phyloP scores from a whole-genome alignment of 2,329 filamentous ascomycete species.

The Blastomyces emzantsi region DNA sequence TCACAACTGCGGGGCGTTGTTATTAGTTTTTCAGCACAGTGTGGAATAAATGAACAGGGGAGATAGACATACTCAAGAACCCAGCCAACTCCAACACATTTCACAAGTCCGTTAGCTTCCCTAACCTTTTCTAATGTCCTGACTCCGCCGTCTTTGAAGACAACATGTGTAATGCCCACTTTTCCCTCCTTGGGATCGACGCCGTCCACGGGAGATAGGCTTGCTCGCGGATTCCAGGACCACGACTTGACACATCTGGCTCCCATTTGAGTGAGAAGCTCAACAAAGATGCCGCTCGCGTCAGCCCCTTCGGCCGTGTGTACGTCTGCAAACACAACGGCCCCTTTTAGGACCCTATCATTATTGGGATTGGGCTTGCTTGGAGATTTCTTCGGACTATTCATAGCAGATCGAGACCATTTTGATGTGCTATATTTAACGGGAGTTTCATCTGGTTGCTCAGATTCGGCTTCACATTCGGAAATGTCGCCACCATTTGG shows the following conservation, averaged over 20 bases:
- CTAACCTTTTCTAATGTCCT: conserved; percentile 68
- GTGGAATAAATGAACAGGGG: background rate
- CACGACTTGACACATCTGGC: conserved; percentile 68
- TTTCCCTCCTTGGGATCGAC: conserved; percentile 37
- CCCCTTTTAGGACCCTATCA: conserved; percentile 52
- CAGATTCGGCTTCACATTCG: conserved; percentile 8
- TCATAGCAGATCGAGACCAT: conserved; percentile 9
- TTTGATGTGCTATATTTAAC: background rate
- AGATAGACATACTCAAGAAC: conserved; percentile 64
- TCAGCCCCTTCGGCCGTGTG: conserved; percentile 73
- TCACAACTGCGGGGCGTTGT: conserved; percentile 51
- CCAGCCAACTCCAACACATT: conserved; percentile 83
- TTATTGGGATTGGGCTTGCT: conserved; percentile 19
- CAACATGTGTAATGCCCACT: conserved; percentile 74
- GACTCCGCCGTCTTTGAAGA: conserved; percentile 79
- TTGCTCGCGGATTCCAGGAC: conserved; percentile 58
- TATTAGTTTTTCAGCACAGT: conserved; percentile 11
- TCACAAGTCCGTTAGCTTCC: conserved; percentile 61
- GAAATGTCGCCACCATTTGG: conserved; percentile 5
- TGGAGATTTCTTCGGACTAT: conserved; percentile 24
- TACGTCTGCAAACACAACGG: conserved; percentile 74
- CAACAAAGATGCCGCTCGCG: conserved; percentile 70
- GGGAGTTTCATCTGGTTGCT: conserved; percentile 4
- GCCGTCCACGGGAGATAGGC: conserved; percentile 28
- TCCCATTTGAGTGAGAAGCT: conserved; percentile 71